Evolutionary conservation across 2,329 filamentous ascomycete genomes (phyloP).

Genomic region (Paracorniculantispora psalliotae): DNA sequence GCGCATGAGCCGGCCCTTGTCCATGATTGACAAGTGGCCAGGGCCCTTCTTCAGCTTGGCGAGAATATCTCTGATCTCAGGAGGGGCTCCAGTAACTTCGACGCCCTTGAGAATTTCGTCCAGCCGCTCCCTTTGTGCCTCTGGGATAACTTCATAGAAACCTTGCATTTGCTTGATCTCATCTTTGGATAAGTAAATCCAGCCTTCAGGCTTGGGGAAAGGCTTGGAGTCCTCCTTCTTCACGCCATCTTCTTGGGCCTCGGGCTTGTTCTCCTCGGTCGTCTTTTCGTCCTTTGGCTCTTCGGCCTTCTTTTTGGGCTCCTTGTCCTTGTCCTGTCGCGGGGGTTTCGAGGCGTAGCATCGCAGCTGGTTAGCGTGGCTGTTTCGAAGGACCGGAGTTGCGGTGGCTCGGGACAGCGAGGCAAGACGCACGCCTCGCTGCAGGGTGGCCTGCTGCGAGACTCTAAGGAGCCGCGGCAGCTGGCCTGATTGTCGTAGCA

Average conservation of each 20-base stretch:
- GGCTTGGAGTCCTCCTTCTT: constrained; percentile 21
- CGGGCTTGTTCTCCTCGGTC: constrained; percentile 17
- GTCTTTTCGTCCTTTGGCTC: constrained; percentile 20
- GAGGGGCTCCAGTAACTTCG: constrained; percentile 63
- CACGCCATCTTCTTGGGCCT: constrained; percentile 18
- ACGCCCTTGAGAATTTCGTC: constrained; percentile 58
- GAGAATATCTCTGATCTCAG: constrained; percentile 57
- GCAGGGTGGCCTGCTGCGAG: constrained; percentile 47
- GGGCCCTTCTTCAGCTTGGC: constrained; percentile 50
- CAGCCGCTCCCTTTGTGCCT: constrained; percentile 55
- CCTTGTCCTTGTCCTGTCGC: constrained; percentile 32
- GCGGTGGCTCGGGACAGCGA: constrained; percentile 29
- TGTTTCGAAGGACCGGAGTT: constrained; percentile 30
- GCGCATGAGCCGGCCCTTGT: constrained; percentile 34
- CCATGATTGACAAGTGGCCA: constrained; percentile 44
- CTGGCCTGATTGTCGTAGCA: constrained; percentile 62
- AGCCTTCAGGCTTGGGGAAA: constrained; percentile 39
- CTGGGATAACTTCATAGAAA: constrained; percentile 58
- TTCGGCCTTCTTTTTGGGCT: constrained; percentile 22
- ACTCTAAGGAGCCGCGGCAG: constrained; percentile 58
- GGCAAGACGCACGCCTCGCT: constrained; percentile 37
- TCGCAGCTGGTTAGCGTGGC: constrained; percentile 28
- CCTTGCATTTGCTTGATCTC: constrained; percentile 51
- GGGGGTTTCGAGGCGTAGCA: constrained; percentile 35
- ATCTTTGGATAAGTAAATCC: constrained; percentile 41